These are phyloP conservation scores for Pneumocystis canis DNA, from an alignment of 1,139 yeast genomes.

Conservation along the genomic window DNA sequence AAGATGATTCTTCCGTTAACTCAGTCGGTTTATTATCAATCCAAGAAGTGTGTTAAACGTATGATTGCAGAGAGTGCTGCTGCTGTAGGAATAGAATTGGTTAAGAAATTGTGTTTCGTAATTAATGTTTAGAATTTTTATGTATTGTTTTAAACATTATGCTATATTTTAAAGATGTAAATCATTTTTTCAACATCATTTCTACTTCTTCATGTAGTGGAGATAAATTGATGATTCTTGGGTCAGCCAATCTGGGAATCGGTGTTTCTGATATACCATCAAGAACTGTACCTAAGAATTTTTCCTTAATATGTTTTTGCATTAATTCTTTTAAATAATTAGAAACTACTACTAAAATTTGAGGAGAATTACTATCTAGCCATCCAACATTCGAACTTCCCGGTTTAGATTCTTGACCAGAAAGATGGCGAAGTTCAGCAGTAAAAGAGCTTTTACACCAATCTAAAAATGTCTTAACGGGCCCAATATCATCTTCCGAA, in stretches of 20 bases:
- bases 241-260: neutral
- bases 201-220: neutral
- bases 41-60: neutral
- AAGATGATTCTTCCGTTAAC: neutral
- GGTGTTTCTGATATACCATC: neutral
- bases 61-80: neutral
- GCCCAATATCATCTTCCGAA: conserved; percentile 26
- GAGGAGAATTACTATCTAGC: neutral
- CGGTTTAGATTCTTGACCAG: conserved; percentile 3
- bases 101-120: neutral
- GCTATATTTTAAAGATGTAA: neutral
- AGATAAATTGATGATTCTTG: neutral
- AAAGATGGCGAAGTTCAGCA: conserved; percentile 8
- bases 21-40: neutral
- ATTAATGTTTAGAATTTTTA: neutral
- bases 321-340: neutral
- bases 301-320: neutral
- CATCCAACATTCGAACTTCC: neutral
- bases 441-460: conserved; percentile 30
- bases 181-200: neutral
- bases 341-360: neutral
- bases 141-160: neutral
- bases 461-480: conserved; percentile 31
- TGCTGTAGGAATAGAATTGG: neutral
- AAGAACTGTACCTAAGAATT: neutral